Conservation (phyloP, 2,329 filamentous ascomycete genomes). For the Monilinia fructigena region DNA sequence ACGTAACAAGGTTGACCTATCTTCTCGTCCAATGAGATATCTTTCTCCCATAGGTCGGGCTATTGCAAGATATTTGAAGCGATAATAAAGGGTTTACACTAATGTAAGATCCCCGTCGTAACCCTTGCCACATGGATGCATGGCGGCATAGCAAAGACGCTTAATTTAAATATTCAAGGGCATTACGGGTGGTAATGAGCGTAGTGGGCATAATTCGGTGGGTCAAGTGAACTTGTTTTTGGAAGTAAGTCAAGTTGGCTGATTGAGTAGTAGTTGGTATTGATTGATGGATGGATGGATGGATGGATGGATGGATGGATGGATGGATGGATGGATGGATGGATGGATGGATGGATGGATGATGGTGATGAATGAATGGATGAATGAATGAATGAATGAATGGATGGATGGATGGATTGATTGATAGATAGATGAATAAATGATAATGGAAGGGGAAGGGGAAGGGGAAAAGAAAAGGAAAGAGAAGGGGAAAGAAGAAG, state of each 20-base stretch:
- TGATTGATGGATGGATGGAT: too few relatives aligned
- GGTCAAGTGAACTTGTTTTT: neutral
- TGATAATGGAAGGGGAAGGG: too few relatives aligned
- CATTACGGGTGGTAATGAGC: slow-evolving; percentile 9
- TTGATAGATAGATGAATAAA: too few relatives aligned
- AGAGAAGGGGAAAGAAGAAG: too few relatives aligned
- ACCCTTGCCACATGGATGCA: slow-evolving; percentile 12
- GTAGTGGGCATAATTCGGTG: neutral
- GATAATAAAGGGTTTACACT: neutral
- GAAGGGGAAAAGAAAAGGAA: too few relatives aligned
- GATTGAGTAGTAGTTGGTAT: neutral
- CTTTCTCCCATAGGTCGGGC: too few relatives aligned
- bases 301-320: too few relatives aligned
- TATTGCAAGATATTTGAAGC: slow-evolving; percentile 15
- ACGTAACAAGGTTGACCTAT: neutral
- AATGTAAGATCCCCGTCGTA: slow-evolving; percentile 1
- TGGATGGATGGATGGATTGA: too few relatives aligned
- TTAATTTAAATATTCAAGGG: slow-evolving; percentile 10
- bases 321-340: too few relatives aligned
- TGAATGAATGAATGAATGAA: too few relatives aligned
- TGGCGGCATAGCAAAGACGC: slow-evolving; percentile 13
- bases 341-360: too few relatives aligned
- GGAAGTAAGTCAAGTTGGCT: neutral
- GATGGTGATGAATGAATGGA: too few relatives aligned
- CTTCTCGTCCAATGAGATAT: slow-evolving; percentile 16